These are phyloP conservation scores for Penicillium sp. DNA, from an alignment of 2,329 filamentous ascomycete species.

Conservation along the genomic window DNA sequence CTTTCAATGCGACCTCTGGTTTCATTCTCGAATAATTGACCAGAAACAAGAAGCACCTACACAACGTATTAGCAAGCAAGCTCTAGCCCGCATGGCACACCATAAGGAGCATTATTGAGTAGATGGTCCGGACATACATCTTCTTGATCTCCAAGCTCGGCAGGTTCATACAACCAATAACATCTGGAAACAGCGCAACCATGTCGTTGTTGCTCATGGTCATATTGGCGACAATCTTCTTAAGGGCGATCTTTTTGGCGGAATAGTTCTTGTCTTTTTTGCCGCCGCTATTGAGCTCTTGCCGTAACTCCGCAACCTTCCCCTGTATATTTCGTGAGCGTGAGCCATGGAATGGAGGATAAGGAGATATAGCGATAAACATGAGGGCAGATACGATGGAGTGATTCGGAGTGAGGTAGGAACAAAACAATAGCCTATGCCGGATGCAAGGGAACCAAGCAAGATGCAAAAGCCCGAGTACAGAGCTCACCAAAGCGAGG, in stretches of 20 bases:
- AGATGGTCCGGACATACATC: conserved; percentile 61
- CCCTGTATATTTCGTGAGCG: conserved; percentile 63
- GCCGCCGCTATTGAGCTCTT: conserved; percentile 86
- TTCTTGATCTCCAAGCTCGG: conserved; percentile 98
- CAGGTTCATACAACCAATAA: conserved; percentile 93
- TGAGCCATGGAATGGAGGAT: conserved; percentile 30
- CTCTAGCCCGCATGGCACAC: not conserved
- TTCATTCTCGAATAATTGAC: conserved; percentile 97
- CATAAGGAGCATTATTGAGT: not conserved
- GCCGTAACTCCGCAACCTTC: conserved; percentile 95
- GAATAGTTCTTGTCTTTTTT: conserved; percentile 98
- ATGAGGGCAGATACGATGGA: conserved; percentile 17
- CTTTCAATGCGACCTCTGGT: conserved; percentile 89
- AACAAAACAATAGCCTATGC: conserved; percentile 4
- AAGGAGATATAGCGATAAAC: conserved; percentile 28
- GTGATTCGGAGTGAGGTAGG: not conserved
- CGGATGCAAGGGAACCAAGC: not conserved
- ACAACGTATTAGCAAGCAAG: conserved; percentile 8
- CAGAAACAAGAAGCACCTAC: conserved; percentile 93
- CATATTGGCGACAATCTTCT: conserved; percentile 99
- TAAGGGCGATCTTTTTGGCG: conserved; percentile 94
- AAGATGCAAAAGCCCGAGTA: conserved; percentile 3
- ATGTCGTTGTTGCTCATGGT: conserved; percentile 99
- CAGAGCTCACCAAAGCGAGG: conserved; percentile 7
- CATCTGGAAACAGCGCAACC: conserved; percentile 93